Conservation (phyloP, 805 yeast genomes). For the Naumovozyma dairenensis region DNA sequence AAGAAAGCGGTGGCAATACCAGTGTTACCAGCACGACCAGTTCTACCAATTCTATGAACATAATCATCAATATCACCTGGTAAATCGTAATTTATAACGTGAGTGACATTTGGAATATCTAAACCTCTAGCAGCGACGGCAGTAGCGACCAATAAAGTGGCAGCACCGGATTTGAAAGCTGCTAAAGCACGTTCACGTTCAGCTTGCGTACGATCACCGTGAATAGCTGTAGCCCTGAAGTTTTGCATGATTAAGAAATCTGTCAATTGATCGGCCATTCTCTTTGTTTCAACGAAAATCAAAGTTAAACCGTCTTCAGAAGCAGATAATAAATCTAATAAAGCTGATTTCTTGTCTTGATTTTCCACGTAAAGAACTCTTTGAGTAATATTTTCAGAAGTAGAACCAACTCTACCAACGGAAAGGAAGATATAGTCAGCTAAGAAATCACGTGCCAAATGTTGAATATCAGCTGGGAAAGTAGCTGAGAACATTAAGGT, state of each 20-base stretch:
- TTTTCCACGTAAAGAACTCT: conserved; percentile 86
- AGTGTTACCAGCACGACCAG: conserved; percentile 99
- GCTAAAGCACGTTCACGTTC: conserved; percentile 98
- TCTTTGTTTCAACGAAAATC: conserved; percentile 95
- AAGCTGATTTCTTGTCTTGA: conserved; percentile 81
- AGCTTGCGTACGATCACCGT: conserved; percentile 96
- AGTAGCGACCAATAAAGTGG: conserved; percentile 94
- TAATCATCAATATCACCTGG: conserved; percentile 97
- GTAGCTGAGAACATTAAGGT: conserved; percentile 98
- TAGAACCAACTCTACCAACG: conserved; percentile 98
- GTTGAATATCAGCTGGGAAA: conserved; percentile 95
- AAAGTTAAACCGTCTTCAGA: conserved; percentile 80
- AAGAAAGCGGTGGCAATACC: conserved; percentile 98
- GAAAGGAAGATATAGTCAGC: conserved; percentile 91
- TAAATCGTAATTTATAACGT: conserved; percentile 93
- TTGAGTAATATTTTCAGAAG: conserved; percentile 97
- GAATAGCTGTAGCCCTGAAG: conserved; percentile 96
- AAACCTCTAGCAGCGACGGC: conserved; percentile 99
- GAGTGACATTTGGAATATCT: conserved; percentile 98
- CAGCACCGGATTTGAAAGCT: conserved; percentile 82
- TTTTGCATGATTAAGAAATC: conserved; percentile 83
- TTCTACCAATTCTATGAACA: conserved; percentile 99
- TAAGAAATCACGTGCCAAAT: conserved; percentile 94
- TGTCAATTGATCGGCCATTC: conserved; percentile 94
- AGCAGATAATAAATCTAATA: conserved; percentile 76